Conservation (phyloP, 2,329 filamentous ascomycete species). For the Zasmidium citrigriseum region DNA sequence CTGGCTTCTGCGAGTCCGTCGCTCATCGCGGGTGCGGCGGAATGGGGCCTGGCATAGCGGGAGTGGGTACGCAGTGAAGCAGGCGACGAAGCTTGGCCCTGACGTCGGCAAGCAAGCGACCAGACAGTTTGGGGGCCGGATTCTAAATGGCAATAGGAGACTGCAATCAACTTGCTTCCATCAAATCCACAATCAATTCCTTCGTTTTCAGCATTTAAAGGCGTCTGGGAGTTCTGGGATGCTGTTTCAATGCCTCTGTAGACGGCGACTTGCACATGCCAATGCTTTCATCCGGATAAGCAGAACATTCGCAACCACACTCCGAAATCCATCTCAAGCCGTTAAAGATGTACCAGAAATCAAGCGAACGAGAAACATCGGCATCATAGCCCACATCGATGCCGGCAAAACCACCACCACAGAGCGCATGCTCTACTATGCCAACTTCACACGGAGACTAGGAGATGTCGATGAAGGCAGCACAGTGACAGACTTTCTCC, state of each 20-base stretch:
- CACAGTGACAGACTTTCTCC: slow-evolving; percentile 95
- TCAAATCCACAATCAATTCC: neutral
- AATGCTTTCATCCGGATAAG: neutral
- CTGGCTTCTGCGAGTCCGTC: neutral
- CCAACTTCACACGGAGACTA: slow-evolving; percentile 81
- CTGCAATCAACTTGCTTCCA: neutral
- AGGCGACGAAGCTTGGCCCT: no score
- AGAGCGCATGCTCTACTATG: slow-evolving; percentile 98
- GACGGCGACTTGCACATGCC: slow-evolving; percentile 12
- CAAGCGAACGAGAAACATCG: slow-evolving; percentile 79
- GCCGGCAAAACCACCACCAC: slow-evolving; percentile 98
- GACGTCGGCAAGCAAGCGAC: no score
- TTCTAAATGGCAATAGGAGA: neutral
- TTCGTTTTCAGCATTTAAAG: neutral
- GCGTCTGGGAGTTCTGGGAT: slow-evolving; percentile 13
- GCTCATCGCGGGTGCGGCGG: neutral
- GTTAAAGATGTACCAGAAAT: neutral
- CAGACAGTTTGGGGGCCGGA: neutral
- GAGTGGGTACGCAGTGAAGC: neutral
- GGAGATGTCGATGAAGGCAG: slow-evolving; percentile 97
- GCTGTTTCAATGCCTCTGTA: slow-evolving; percentile 24
- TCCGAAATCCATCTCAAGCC: slow-evolving; percentile 8
- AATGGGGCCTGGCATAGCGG: neutral
- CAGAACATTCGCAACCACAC: slow-evolving; percentile 11
- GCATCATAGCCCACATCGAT: slow-evolving; percentile 98